These are phyloP conservation scores for Zoysia pacifica DNA, from an alignment of 176 grass and related monocot species.

Conservation along the genomic window DNA sequence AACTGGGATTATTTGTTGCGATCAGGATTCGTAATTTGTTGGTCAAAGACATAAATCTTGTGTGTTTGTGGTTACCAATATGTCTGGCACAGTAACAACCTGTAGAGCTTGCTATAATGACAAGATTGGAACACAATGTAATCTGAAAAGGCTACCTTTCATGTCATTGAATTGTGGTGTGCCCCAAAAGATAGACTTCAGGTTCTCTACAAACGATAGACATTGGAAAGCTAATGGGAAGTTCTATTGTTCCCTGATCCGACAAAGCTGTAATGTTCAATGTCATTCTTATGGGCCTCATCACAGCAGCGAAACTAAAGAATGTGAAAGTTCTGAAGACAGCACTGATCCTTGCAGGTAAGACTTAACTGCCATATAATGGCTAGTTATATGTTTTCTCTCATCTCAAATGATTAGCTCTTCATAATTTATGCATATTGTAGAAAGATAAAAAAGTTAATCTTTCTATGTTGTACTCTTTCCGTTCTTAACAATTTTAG, in stretches of 20 bases:
- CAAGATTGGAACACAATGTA: conserved; percentile 29
- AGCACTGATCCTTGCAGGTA: conserved; percentile 55
- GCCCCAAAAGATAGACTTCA: conserved; percentile 37
- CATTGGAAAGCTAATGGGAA: conserved; percentile 34
- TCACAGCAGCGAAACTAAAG: conserved; percentile 48
- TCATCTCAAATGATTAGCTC: background rate
- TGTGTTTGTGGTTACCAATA: conserved; percentile 48
- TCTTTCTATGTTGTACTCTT: background rate
- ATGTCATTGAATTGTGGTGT: conserved; percentile 36
- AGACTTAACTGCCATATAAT: background rate
- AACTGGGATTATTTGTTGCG: background rate
- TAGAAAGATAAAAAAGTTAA: background rate
- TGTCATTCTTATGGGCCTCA: conserved; percentile 54
- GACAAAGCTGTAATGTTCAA: conserved; percentile 25
- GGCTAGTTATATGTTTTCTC: background rate
- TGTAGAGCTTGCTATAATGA: conserved; percentile 37
- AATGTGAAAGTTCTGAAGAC: conserved; percentile 48
- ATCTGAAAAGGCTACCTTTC: conserved; percentile 24
- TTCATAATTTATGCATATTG: background rate
- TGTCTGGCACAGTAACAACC: conserved; percentile 2
- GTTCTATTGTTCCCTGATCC: conserved; percentile 28
- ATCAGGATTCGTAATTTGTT: background rate
- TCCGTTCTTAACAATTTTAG: too few species aligned
- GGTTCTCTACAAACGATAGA: conserved; percentile 38
- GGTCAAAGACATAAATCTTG: background rate